Base-by-base conservation (phyloP, 208 protist genomes). In the Crithidia thermophila region DNA sequence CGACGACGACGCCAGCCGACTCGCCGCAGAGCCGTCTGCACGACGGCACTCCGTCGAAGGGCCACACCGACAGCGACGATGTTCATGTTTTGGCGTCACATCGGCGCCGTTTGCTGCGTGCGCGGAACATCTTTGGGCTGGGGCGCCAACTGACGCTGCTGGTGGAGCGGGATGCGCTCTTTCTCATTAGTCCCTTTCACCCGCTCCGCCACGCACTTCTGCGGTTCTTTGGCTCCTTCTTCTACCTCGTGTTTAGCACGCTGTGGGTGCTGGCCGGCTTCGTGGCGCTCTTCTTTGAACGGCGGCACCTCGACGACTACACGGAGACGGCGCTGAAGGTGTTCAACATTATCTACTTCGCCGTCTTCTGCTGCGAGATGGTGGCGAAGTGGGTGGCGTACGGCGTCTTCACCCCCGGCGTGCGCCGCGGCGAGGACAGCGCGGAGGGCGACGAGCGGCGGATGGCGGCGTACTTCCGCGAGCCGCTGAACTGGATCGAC, bases 321-420 rank as follows among this genome's bases (percentile, higher is more conserved):
- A 18, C 58, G 21, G 34, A 79, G 18, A 39, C 47, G 4, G 37
- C 30, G 30, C 61, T 88, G 16, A 27, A 55, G 16, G 16, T 27
- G 1, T 23, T 77, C 42, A 83, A 88, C 73, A 60, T 86, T 25
- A 69, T 73, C 9, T 91, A 84, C 69, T 67, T 77, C 1, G 53
- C 69, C 14, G 47, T 97, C 21, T 88, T 88, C n/a, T 63, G 55
- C 10, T 18, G 58, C 16, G 87, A 93, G 42, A 87, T 90, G 79
- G 14, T 82, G 21, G 4, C 86, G 42, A 85, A 88, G 72, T 82
- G 81, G 50, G 3, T 84, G 4, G 79, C 77, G 3, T 82, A 82
- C 36, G 87, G 87, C 3, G 23, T 81, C 1, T 28, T 85, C 25
- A 30, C 27, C 6, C 46, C 27, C 0, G 39, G 52, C 8, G 40